phyloP scores from a whole-genome alignment of 2,329 filamentous ascomycete species.

The Geosmithia putterillii region DNA sequence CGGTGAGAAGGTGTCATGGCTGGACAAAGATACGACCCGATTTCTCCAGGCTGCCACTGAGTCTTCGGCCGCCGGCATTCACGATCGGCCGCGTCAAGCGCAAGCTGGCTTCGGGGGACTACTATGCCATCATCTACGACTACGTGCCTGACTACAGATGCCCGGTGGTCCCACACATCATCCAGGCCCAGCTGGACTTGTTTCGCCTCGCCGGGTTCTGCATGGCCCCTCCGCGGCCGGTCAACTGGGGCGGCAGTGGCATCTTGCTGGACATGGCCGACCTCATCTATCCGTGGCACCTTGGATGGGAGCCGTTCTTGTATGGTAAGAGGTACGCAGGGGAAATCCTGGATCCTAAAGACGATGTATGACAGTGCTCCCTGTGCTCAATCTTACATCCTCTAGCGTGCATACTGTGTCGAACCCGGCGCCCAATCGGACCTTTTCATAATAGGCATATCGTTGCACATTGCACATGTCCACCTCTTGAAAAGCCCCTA shows the following conservation, averaged over 20 bases:
- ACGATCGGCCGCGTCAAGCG: background rate
- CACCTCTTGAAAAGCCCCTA: too few relatives aligned
- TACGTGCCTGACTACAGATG: background rate
- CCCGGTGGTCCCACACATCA: background rate
- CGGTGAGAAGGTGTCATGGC: slow-evolving; percentile 1
- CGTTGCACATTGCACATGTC: too few relatives aligned
- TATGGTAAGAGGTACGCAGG: background rate
- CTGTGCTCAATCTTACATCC: too few relatives aligned
- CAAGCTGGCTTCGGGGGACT: background rate
- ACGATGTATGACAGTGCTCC: too few relatives aligned
- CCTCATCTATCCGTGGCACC: slow-evolving; percentile 1
- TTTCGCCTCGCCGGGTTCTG: slow-evolving; percentile 1
- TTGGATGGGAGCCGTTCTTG: background rate
- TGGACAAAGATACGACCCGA: background rate
- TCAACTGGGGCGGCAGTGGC: slow-evolving; percentile 1
- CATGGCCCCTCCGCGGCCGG: background rate
- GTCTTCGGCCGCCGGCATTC: background rate
- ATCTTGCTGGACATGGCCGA: slow-evolving; percentile 3
- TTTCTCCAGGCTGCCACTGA: background rate
- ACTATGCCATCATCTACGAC: slow-evolving; percentile 2
- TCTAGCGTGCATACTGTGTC: too few relatives aligned
- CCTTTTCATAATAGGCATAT: too few relatives aligned
- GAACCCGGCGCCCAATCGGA: too few relatives aligned
- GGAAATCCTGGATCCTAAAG: too few relatives aligned
- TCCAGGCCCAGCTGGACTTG: background rate